Conservation (phyloP, 176 grass and related monocot species). For the Otatea glauca region DNA sequence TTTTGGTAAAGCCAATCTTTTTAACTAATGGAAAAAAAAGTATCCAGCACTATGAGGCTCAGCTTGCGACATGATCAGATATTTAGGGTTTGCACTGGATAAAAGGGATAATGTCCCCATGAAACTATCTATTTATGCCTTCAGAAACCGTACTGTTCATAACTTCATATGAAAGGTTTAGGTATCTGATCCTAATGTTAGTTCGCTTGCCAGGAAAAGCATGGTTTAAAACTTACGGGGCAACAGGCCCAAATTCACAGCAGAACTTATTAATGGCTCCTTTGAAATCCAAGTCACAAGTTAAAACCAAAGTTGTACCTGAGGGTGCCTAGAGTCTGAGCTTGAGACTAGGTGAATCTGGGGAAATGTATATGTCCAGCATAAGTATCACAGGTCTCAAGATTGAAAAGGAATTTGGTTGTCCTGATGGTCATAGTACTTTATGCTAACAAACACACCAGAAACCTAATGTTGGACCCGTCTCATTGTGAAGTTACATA, state of each 20-base stretch:
- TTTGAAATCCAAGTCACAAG: background rate
- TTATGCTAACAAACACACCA: slow-evolving; percentile 17
- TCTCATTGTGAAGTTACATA: slow-evolving; percentile 24
- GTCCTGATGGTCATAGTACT: slow-evolving; percentile 20
- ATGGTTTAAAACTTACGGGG: background rate
- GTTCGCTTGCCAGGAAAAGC: slow-evolving; percentile 13
- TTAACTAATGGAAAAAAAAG: background rate
- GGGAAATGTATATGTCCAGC: slow-evolving; percentile 7
- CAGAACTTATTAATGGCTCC: background rate
- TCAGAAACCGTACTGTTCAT: background rate
- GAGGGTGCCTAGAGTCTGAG: slow-evolving; percentile 12
- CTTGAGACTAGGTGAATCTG: background rate
- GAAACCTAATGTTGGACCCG: slow-evolving; percentile 17
- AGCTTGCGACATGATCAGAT: background rate
- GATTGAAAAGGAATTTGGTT: background rate
- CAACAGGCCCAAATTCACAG: background rate
- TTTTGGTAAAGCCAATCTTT: slow-evolving; percentile 28
- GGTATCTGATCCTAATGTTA: slow-evolving; percentile 7
- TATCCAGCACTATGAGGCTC: background rate
- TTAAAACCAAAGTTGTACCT: slow-evolving; percentile 23
- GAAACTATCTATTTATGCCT: background rate
- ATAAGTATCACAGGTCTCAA: background rate
- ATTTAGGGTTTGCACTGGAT: slow-evolving; percentile 19
- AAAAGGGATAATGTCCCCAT: slow-evolving; percentile 7
- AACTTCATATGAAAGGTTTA: slow-evolving; percentile 10